Conservation (phyloP, 768 basidiomycete genomes). For the Russula abietina region DNA sequence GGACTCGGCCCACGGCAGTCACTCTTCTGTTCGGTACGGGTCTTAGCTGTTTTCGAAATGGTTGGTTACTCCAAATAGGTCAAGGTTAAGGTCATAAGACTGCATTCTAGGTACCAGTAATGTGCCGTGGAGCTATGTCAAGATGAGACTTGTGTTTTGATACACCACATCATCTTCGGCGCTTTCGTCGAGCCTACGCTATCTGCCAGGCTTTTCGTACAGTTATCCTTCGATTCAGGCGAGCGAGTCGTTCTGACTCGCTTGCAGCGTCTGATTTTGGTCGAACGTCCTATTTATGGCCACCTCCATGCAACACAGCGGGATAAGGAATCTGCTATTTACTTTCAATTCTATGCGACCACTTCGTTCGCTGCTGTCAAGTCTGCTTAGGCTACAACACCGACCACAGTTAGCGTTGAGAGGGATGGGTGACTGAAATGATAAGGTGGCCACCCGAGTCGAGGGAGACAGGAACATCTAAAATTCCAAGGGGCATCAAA, state of each 20-base stretch:
- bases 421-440: not conserved
- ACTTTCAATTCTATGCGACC: too few relatives aligned
- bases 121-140: not conserved
- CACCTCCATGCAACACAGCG: not conserved
- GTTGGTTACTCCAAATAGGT: too few relatives aligned
- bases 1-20: too few relatives aligned
- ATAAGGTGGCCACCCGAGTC: not conserved
- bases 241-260: not conserved
- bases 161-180: not conserved
- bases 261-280: not conserved
- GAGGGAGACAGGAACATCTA: not conserved
- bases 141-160: not conserved
- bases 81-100: too few relatives aligned
- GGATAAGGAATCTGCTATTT: not conserved
- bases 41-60: too few relatives aligned
- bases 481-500: not conserved
- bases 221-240: not conserved
- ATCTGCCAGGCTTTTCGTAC: not conserved
- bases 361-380: not conserved
- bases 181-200: not conserved
- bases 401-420: not conserved
- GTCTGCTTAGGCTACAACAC: not conserved
- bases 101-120: too few relatives aligned
- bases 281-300: not conserved
- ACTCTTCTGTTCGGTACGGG: too few relatives aligned